These are phyloP conservation scores for Candida sanyaensis DNA, from an alignment of 1,139 yeast genomes.

Conservation along the genomic window DNA sequence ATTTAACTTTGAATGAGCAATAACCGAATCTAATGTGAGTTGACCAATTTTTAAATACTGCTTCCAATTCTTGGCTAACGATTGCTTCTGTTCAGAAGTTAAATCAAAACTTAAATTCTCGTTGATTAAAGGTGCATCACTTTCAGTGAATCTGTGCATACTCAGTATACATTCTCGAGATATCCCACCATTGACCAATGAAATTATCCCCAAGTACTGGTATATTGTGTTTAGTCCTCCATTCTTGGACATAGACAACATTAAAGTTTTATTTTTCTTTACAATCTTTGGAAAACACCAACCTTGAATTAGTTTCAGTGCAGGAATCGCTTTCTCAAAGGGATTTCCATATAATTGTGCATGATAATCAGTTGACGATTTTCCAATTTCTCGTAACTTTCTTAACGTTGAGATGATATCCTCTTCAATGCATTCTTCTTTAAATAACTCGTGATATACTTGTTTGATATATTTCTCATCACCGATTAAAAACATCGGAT, in stretches of 20 bases:
- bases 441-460: background rate
- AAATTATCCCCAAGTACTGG: conserved; percentile 10
- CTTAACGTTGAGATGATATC: background rate
- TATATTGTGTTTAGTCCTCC: conserved; percentile 1
- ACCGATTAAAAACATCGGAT: conserved; percentile 12
- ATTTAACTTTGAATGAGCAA: background rate
- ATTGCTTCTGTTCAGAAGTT: background rate
- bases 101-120: background rate
- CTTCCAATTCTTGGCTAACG: background rate
- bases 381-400: conserved; percentile 6
- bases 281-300: conserved; percentile 5
- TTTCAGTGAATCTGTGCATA: background rate
- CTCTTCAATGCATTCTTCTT: background rate
- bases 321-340: background rate
- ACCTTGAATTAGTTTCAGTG: background rate
- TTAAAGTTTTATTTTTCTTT: background rate
- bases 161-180: conserved; percentile 6
- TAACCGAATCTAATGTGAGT: background rate
- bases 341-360: background rate
- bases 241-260: background rate
- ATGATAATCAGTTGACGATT: conserved; percentile 1
- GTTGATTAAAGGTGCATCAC: background rate
- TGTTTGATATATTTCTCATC: background rate
- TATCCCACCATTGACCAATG: conserved; percentile 6
- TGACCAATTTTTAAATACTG: background rate